phyloP scores from a whole-genome alignment of 768 basidiomycete genomes.

The Dendrothele bispora region DNA sequence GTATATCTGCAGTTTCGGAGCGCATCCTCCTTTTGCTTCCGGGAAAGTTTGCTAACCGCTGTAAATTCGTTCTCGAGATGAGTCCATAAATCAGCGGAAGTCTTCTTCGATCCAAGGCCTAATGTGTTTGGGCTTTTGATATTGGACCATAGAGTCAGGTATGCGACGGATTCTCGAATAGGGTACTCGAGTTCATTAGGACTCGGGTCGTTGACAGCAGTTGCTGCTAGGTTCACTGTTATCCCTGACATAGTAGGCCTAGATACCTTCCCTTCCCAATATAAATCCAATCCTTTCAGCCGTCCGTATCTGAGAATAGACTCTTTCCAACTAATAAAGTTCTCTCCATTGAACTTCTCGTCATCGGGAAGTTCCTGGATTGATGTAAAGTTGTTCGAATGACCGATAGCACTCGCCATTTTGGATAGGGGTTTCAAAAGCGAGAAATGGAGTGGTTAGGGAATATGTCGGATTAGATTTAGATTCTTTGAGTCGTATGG shows the following conservation, averaged over 20 bases:
- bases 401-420: too few species aligned
- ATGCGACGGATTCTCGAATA: neutral
- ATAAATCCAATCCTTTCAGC: neutral
- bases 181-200: neutral
- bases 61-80: neutral
- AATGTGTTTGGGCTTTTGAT: neutral
- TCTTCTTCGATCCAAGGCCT: neutral
- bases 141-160: neutral
- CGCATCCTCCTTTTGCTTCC: neutral
- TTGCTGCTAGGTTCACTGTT: neutral
- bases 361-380: conserved; percentile 4
- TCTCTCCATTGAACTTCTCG: conserved; percentile 3
- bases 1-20: neutral
- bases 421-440: too few species aligned
- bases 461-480: too few species aligned
- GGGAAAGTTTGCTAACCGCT: neutral
- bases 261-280: conserved; percentile 1
- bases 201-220: neutral
- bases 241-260: neutral
- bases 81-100: neutral
- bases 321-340: neutral
- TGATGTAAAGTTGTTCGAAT: neutral
- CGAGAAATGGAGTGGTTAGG: too few species aligned
- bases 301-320: neutral
- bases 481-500: too few species aligned